Evolutionary conservation across 2,329 filamentous ascomycete species (phyloP), one percentile per base, ranked within the genome.

Genomic region (Helminthosporium solani): DNA sequence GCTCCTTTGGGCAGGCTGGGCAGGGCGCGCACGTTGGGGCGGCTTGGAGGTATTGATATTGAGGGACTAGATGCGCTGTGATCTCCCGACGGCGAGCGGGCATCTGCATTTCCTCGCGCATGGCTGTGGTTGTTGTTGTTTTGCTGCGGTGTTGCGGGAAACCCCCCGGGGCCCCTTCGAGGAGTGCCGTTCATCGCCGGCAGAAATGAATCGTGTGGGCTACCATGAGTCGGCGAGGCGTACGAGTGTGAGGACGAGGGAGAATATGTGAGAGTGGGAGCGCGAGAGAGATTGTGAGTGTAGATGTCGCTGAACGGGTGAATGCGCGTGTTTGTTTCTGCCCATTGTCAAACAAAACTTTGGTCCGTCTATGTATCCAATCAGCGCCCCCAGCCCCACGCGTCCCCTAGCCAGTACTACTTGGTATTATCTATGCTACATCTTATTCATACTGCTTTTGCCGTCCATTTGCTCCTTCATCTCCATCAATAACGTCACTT

Each of bases 171-270:
- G 76, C 86, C 83, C 76, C 90, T 78, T 75, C 85, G 86, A 86
- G 88, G 88, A 76, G 88, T 94, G 72, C 78, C 81, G 81, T 83
- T 88, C 89, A 92, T 92, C 74, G 83, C 83, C 53, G 51, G 56
- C 47, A 38, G 41, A 43, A 35, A n/a, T 40, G 48, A 40, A 28
- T 18, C 39, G 44, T 51, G 52, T 36, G 46, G 31, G 44, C 47
- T 45, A 44, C 57, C 61, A 65, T 67, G 49, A 49, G 42, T 47
- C 47, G n/a, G n/a, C n/a, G n/a, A n/a, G n/a, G n/a, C n/a, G n/a
- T n/a, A n/a, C n/a, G n/a, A n/a, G n/a, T n/a, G n/a, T n/a, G n/a
- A n/a, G n/a, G n/a, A 33, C 28, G 33, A 12, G 43, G 15, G 20
- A 9, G 30, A 43, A 16, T 34, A 18, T 39, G 25, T n/a, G 28